Conservation (phyloP, 164 flowering plant species). For the Vitis labrusca region DNA sequence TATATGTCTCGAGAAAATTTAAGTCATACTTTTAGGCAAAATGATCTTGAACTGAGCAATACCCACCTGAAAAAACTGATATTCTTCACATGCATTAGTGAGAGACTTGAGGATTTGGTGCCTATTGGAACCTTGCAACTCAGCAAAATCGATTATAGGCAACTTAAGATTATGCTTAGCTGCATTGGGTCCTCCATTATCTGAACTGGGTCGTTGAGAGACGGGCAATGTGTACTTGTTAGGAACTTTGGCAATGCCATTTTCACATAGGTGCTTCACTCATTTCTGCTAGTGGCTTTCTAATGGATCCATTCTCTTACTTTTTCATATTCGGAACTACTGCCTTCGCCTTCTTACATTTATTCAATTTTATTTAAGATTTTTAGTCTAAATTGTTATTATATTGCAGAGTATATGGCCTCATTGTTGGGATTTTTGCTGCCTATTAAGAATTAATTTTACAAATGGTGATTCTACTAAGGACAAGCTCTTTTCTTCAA, state of each 20-base stretch:
- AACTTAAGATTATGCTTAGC: slow-evolving; percentile 33
- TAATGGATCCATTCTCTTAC: slow-evolving; percentile 7
- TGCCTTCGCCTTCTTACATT: too few species aligned
- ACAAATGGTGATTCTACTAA: too few species aligned
- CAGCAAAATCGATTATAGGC: slow-evolving; percentile 71
- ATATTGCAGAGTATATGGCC: too few species aligned
- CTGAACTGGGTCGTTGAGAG: slow-evolving; percentile 46
- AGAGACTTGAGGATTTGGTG: slow-evolving; percentile 52
- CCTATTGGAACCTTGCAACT: slow-evolving; percentile 56
- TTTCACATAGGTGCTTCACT: slow-evolving; percentile 64
- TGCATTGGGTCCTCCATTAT: background rate
- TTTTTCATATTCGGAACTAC: background rate
- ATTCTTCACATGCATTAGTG: slow-evolving; percentile 64
- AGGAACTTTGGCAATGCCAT: slow-evolving; percentile 61
- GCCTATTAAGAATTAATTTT: too few species aligned
- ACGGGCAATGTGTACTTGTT: slow-evolving; percentile 66
- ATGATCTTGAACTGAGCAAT: background rate
- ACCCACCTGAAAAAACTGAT: slow-evolving; percentile 80
- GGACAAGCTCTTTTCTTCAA: too few species aligned
- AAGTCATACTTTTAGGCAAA: background rate
- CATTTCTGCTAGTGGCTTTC: slow-evolving; percentile 60
- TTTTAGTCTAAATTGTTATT: too few species aligned
- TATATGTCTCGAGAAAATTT: background rate
- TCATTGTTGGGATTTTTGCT: too few species aligned
- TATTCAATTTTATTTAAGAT: too few species aligned